phyloP scores from a whole-genome alignment of 768 basidiomycete genomes.

The Cystobasidiopsis lactophilus region DNA sequence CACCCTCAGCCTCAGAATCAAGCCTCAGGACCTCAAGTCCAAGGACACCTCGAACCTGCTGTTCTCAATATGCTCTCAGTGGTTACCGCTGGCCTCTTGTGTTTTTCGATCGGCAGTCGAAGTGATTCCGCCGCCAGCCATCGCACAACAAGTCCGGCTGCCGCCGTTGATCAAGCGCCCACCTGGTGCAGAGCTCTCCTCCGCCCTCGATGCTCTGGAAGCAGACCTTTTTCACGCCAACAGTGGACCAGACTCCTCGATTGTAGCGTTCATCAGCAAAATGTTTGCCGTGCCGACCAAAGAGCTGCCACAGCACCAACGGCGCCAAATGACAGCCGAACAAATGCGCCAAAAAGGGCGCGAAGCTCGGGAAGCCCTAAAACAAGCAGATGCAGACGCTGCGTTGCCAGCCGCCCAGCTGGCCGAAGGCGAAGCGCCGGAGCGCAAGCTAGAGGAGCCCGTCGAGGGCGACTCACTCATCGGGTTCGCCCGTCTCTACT shows the following conservation, averaged over 20 bases:
- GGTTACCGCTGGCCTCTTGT: constrained; percentile 82
- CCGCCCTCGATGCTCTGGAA: too few species aligned
- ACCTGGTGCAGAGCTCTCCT: too few species aligned
- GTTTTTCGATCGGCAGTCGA: constrained; percentile 83
- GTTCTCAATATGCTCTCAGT: constrained; percentile 72
- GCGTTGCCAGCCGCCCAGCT: not conserved
- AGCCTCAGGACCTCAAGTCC: constrained; percentile 67
- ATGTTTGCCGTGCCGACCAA: constrained; percentile 79
- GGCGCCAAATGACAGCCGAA: constrained; percentile 51
- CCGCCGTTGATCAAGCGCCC: too few species aligned
- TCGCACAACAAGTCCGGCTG: constrained; percentile 59
- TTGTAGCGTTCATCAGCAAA: constrained; percentile 83
- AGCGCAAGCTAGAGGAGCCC: constrained; percentile 1
- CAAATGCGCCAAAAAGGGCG: constrained; percentile 50
- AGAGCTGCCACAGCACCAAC: constrained; percentile 71
- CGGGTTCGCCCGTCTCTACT: constrained; percentile 84
- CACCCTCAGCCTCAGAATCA: constrained; percentile 57
- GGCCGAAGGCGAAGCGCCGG: not conserved
- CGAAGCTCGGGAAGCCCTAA: constrained; percentile 28
- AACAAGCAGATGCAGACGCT: constrained; percentile 6
- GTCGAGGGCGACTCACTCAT: constrained; percentile 42
- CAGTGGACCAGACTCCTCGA: constrained; percentile 22
- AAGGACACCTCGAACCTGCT: constrained; percentile 73
- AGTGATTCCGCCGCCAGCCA: constrained; percentile 65
- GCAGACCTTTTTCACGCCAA: not conserved